Base-by-base conservation (phyloP, 768 basidiomycete species). In the Leucocoprinus sp. region DNA sequence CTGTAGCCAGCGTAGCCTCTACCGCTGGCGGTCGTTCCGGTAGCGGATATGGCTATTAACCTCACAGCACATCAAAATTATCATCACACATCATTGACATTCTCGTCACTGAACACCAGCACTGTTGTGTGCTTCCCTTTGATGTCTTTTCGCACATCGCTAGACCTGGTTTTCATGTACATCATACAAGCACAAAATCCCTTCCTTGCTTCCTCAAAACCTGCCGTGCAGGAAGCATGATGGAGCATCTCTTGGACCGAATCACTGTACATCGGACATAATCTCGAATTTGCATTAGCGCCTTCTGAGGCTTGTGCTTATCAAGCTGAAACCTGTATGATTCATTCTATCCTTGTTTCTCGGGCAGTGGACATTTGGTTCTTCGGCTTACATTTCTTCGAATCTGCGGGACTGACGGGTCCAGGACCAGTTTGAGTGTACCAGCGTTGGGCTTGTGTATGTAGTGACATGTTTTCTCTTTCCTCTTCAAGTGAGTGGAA, bases 41-140 rank as follows among this genome's bases (percentile, higher is more conserved):
- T 60, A 19, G 59, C 54, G 21, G 62, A 57, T 24, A 63, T 56
- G 23, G 65, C 57, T 15, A 61, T 57, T 47, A n/a, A 21, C 39
- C 36, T 23, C 27, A 41, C 29, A 33, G 19, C 26, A 46, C 23
- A 31, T 21, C 35, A 39, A 37, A 43, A 38, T 24, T 36, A 21
- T 29, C 15, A 35, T 26, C 37, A n/a, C 26, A 46, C 23, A 31
- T 21, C 35, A 39, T 33, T 40, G 34, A 18, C 29, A 21, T 29
- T 12, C 22, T 26, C 37, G 18, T 28, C 49, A 42, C 35, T 50
- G 35, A 36, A 44, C 40, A 42, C 38, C 51, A 29, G 36, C 23
- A 15, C 18, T 39, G 41, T 37, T 33, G 29, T 18, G 29, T 28
- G 31, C 22, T n/a, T 18, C 17, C 8, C 38, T 33, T 34, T 28